Base-by-base conservation (phyloP, 75 land plant species). In the Ceratopteris richardii region DNA sequence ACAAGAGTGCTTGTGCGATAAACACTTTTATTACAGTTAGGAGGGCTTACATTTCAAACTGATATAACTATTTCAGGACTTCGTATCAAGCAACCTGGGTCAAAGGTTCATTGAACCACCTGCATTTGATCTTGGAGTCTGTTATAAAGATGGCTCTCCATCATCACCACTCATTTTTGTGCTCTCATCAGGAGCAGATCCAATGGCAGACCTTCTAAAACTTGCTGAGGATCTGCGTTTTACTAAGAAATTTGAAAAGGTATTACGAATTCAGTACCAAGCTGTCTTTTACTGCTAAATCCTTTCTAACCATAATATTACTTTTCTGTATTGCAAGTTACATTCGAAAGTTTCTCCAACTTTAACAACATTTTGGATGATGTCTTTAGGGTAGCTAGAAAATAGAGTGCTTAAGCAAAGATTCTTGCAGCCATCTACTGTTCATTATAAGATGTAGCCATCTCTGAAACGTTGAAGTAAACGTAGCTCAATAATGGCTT, bases 151-250 rank as follows among this genome's bases (percentile, higher is more conserved):
- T 60, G 75, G 75, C 44, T 57, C 60, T 20, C 65, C 65, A 21
- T 44, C 63, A 23, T 58, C 75, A 33, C 75, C 75, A 21, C 58
- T 72, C 29, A 72, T 72, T 31, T 72, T 72, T 64, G 63, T 72
- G 9, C 63, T 72, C 6, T 72, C 75, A 0, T 58, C 75, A 0
- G 75, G 75, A 47, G 75, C 75, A 5, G 75, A 72, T 46, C 75
- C 75, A 10, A 72, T 72, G 75, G 75, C 75, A 24, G 75, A 72
- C 57, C 69, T 72, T 1, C 48, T 72, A 24, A 72, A 72, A 56
- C 70, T 72, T 59, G 69, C 75, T 12, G 75, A 72, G n/a, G 69
- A 66, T 9, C 58, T 57, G 17, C 67, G 75, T 5, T 65, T 72
- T 20, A 28, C 75, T 1, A 71, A 72, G 26, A 72, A 72, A 50